Percentiles rank a stretch among this genome's conserved stretches.
Conservation (phyloP, 1,284 basidiomycete species). For the Cutaneotrichosporon sp. region DNA sequence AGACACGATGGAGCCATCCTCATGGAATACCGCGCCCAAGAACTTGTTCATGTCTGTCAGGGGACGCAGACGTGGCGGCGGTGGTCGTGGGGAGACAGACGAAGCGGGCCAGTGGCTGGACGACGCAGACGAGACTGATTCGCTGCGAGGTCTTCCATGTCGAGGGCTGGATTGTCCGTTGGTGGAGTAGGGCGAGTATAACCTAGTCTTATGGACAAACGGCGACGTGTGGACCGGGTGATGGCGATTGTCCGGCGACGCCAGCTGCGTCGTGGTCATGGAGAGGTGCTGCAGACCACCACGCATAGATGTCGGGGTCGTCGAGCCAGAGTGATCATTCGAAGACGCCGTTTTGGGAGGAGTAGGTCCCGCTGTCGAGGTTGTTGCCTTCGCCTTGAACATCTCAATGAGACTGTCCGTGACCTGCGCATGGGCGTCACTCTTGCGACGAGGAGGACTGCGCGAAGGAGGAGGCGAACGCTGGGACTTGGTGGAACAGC, state of each 20-base stretch:
- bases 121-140: slow-evolving; percentile 12
- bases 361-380: background rate
- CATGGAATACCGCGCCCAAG: slow-evolving; percentile 39
- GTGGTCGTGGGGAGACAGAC: slow-evolving; percentile 8
- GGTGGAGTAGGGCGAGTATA: slow-evolving; percentile 47
- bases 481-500: slow-evolving; percentile 52
- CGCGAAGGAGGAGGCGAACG: slow-evolving; percentile 1
- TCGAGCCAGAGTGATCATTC: slow-evolving; percentile 12
- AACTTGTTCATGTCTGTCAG: slow-evolving; percentile 39
- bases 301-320: slow-evolving; percentile 9
- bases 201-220: slow-evolving; percentile 46
- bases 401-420: slow-evolving; percentile 32
- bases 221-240: slow-evolving; percentile 43
- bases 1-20: slow-evolving; percentile 32
- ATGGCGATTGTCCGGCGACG: slow-evolving; percentile 36
- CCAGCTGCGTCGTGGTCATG: slow-evolving; percentile 15
- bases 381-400: slow-evolving; percentile 31
- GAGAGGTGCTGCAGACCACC: slow-evolving; percentile 8
- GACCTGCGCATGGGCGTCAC: slow-evolving; percentile 11
- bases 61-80: slow-evolving; percentile 25
- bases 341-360: background rate
- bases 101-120: slow-evolving; percentile 1
- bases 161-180: slow-evolving; percentile 25
- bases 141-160: slow-evolving; percentile 20
- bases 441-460: background rate